Base-by-base conservation (phyloP, 139 green algal genomes). In the Eudorina sp. region DNA sequence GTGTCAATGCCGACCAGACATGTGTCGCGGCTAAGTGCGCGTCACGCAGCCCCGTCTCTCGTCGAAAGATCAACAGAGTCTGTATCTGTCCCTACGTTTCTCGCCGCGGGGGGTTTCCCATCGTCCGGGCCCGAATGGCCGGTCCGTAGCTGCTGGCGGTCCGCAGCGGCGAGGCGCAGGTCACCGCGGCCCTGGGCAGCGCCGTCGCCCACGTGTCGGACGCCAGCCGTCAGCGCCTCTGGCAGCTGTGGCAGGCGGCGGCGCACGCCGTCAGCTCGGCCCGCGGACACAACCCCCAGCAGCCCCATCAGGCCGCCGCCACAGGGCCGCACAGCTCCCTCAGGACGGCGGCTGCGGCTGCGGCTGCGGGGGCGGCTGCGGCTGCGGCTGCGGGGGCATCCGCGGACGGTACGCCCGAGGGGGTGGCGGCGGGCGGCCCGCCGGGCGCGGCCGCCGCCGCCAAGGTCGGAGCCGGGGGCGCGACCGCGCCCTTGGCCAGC, bases 201-300 rank as follows among this genome's bases (percentile, higher is more conserved):
- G 66, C 83, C 0, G 66, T 88, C 6, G 83, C 83, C 8, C 83
- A 88, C 53, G 68, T 88, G 9, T 70, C 43, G 0, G 58, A 88
- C 9, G 68, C 68, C 23, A 74, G 48, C 27, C 48, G 83, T 11
- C 83, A 88, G 66, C 48, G 68, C 1, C 66, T 88, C 34, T 81
- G 68, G 83, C 68, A 70, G 68, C 83, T 88, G 48, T 88, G 83
- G 83, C 83, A 88, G 68, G 34, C 68, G 23, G 83, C 83, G 25
- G 66, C 83, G 34, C n/a, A 53, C 0, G 68, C 48, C 2, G 83
- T 81, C 7, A 48, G 66, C 66, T 46, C 66, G 1, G 66, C 66
- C 34, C 29, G 34, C 16, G 31, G 31, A 29, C 31, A 34, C 27
- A 31, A 34, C 62, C 27, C 2, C 27, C 62, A 75, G 36, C 66